Base-by-base conservation (phyloP, 2,329 filamentous ascomycete genomes). In the Fusarium albosuccineum region DNA sequence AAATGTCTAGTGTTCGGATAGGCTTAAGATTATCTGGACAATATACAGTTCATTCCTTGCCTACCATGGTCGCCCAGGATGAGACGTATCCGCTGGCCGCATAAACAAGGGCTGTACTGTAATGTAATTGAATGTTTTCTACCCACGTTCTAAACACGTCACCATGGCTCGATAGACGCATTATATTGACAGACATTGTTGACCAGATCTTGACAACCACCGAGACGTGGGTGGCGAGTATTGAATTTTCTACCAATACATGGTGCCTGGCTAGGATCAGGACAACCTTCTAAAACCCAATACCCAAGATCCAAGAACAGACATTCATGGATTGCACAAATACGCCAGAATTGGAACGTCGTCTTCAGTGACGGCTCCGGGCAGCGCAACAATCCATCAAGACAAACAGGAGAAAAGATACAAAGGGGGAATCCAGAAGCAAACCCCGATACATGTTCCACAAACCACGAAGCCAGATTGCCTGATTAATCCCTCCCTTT, bases 1-100 rank as follows among this genome's bases (percentile, higher is more conserved):
- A 60, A 66, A 22, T 22, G 22, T 22, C 22, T 62, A 66, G 48
- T 62, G 36, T 63, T 41, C 29, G 45, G 44, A 30, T 63, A 70
- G 59, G 45, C 33, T 70, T 72, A 68, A 22, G 52, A 57, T 58
- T 60, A 54, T 55, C 48, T 45, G 8, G 36, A 62, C 33, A 65
- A 58, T 37, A 30, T 46, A 45, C 22, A 22, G 22, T 22, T 22
- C 22, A 22, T 22, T 22, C 22, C 22, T 42, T 42, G 40, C 22
- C 22, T 22, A 22, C 22, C 22, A 22, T 22, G 22, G 22, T 22
- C 22, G 22, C 22, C 22, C 22, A 22, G 22, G 22, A 22, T 22
- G 22, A 22, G 22, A 22, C 22, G 22, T 22, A 22, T 22, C 22
- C 22, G 22, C 22, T 22, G 22, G 22, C 22, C 22, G 22, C 22